Evolutionary conservation across 2,329 filamentous ascomycete genomes (phyloP).

Genomic region (Colletotrichum spaethianum): DNA sequence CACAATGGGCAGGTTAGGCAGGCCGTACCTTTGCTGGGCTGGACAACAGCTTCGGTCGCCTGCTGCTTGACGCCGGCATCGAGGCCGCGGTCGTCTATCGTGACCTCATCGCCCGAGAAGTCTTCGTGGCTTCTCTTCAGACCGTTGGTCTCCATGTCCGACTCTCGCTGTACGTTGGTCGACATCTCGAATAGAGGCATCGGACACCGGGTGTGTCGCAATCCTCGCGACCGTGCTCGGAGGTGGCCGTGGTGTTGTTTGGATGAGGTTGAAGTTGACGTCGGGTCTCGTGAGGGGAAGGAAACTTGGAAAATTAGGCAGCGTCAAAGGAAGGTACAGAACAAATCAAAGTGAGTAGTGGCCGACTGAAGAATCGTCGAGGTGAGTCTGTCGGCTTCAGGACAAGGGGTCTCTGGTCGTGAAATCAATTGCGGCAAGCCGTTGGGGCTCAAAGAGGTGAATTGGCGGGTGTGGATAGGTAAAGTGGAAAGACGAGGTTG

Average conservation of each 20-base stretch:
- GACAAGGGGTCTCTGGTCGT: constrained; percentile 6
- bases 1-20: neutral
- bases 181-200: constrained; percentile 67
- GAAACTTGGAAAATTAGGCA: neutral
- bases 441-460: constrained; percentile 10
- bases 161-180: constrained; percentile 57
- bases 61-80: constrained; percentile 34
- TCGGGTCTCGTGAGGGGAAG: neutral
- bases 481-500: constrained; percentile 25
- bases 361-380: neutral
- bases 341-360: neutral
- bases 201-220: constrained; percentile 34
- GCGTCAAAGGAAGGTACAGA: neutral
- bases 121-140: constrained; percentile 65
- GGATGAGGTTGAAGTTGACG: neutral
- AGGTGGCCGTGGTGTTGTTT: neutral
- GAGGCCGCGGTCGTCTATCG: constrained; percentile 41
- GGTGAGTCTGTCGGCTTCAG: neutral
- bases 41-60: constrained; percentile 24
- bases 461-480: constrained; percentile 3
- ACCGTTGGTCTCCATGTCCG: constrained; percentile 56
- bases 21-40: constrained; percentile 28
- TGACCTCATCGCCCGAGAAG: constrained; percentile 53
- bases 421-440: neutral
- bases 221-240: constrained; percentile 14